Conservation (phyloP, 1,284 basidiomycete species). For the Wolfiporia cocos region DNA sequence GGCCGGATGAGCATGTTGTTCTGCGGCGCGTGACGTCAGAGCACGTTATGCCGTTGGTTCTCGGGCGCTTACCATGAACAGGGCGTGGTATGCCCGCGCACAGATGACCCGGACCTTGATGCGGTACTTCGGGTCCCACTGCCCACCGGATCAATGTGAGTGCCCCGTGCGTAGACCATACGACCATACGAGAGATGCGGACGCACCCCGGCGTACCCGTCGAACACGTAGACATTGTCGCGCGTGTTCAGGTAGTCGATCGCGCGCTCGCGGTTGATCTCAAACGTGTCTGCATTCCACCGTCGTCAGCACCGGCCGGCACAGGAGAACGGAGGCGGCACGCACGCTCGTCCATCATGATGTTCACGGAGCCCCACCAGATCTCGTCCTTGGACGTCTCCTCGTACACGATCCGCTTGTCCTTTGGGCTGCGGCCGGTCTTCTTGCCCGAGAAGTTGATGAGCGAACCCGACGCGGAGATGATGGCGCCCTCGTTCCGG, state of each 20-base stretch:
- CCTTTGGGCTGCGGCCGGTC: constrained; percentile 96
- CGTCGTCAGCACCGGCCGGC: constrained; percentile 7
- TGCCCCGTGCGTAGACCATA: background rate
- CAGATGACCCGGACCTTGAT: constrained; percentile 99
- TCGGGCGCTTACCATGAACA: constrained; percentile 88
- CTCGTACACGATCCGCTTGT: constrained; percentile 99
- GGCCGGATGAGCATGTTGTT: constrained; percentile 99
- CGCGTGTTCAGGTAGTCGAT: constrained; percentile 99
- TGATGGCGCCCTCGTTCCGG: constrained; percentile 96
- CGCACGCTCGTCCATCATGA: constrained; percentile 96
- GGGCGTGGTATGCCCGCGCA: constrained; percentile 96
- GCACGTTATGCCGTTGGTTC: background rate
- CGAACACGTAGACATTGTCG: constrained; percentile 99
- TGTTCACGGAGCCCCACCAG: constrained; percentile 99
- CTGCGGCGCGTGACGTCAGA: constrained; percentile 33
- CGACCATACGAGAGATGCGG: background rate
- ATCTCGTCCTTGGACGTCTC: constrained; percentile 96
- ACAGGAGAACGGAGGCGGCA: constrained; percentile 13
- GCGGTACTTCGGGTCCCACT: constrained; percentile 99
- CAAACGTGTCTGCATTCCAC: constrained; percentile 82
- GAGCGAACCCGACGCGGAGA: constrained; percentile 92
- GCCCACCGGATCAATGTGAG: constrained; percentile 3
- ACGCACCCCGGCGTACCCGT: constrained; percentile 88
- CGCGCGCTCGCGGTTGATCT: constrained; percentile 99
- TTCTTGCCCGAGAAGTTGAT: constrained; percentile 99